Conservation (phyloP, 306 rosid genomes). For the Begonia loranthoides region DNA sequence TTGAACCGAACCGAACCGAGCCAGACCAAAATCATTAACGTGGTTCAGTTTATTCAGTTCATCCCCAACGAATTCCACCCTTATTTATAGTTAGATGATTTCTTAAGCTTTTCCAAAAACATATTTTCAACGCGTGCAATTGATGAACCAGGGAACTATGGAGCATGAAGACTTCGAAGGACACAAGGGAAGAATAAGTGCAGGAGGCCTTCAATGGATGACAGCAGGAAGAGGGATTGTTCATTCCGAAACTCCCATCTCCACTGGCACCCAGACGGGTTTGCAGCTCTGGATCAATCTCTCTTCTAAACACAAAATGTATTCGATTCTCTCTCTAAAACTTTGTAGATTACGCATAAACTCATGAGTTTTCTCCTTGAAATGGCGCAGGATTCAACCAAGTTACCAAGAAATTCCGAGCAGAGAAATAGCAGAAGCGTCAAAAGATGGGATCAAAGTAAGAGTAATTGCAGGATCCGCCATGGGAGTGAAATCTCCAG, state of each 20-base stretch:
- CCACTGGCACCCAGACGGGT: slow-evolving; percentile 85
- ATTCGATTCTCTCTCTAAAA: slow-evolving; percentile 7
- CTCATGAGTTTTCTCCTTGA: neutral
- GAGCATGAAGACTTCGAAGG: slow-evolving; percentile 96
- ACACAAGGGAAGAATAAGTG: slow-evolving; percentile 75
- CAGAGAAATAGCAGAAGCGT: slow-evolving; percentile 58
- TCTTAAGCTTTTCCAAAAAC: too few species aligned
- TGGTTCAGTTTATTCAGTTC: too few species aligned
- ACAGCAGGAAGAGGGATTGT: slow-evolving; percentile 96
- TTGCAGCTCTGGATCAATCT: slow-evolving; percentile 88
- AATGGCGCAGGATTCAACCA: slow-evolving; percentile 66
- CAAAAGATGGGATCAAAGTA: slow-evolving; percentile 59
- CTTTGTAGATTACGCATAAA: neutral
- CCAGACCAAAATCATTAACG: too few species aligned
- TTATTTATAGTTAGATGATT: too few species aligned
- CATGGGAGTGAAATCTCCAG: slow-evolving; percentile 69
- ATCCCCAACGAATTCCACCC: too few species aligned
- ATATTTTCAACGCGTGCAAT: too few species aligned
- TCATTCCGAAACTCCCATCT: slow-evolving; percentile 91
- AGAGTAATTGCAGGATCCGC: slow-evolving; percentile 93
- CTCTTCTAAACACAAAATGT: slow-evolving; percentile 76
- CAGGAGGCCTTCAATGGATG: slow-evolving; percentile 98
- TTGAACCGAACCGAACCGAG: too few species aligned
- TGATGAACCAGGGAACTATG: slow-evolving; percentile 47
- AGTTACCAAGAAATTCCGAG: slow-evolving; percentile 73